Base-by-base conservation (phyloP, 2,329 filamentous ascomycete genomes). In the Ophiostoma piceae region DNA sequence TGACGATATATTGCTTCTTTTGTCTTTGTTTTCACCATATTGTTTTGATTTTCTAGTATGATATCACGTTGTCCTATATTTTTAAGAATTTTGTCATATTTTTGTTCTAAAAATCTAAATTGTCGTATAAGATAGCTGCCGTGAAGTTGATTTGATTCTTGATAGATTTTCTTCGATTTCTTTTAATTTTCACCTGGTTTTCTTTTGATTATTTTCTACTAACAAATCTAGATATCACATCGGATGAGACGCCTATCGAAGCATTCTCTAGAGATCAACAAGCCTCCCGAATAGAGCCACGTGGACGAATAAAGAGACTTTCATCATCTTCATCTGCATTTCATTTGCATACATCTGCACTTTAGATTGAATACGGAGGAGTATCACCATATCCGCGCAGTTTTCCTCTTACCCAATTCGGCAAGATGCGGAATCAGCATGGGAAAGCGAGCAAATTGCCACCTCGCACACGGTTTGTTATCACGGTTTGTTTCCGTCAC, bases 301-400 rank as follows among this genome's bases (percentile, higher is more conserved):
- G 51, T 57, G 51, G n/a, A 57, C 51, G 51, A 57, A 57, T 57
- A 26, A 26, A 57, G 51, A 57, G n/a, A 47, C 16, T 47, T n/a
- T 47, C 43, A 19, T 47, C 16, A 19, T n/a, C 12, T 43, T 43
- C 16, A 43, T 47, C 19, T 47, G 2, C 22, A 29, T 57, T 26
- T 12, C 12, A 26, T 57, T 22, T 57, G 51, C n/a, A 57, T 26
- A 12, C 5, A 57, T 57, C 22, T 26, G 22, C n/a, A 57, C 51
- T 26, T 22, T 22, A 16, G 9, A 57, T 7, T n/a, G 43, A n/a
- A 16, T 57, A 26, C n/a, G n/a, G 8, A 57, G 9, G 14, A 26
- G n/a, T 26, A 57, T 57, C 51, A 57, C 51, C 6, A 57, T 57
- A 57, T 12, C 51, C 9, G n/a, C n/a, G n/a, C 51, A 57, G 1